phyloP scores from a whole-genome alignment of 2,329 filamentous ascomycete genomes.

The Polychaeton citri region DNA sequence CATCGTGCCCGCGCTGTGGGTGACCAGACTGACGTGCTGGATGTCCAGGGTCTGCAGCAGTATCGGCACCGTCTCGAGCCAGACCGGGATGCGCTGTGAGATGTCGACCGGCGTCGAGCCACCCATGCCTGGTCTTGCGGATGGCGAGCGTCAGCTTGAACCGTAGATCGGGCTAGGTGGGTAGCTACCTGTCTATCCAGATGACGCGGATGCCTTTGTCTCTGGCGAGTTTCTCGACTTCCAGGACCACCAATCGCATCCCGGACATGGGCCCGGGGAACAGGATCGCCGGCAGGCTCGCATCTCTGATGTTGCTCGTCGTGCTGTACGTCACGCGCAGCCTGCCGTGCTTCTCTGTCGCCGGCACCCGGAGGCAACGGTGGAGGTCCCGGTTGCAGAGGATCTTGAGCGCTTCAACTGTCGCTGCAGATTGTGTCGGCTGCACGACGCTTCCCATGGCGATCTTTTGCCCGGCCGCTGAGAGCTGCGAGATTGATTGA shows the following conservation, averaged over 20 bases:
- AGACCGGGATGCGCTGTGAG: conserved; percentile 23
- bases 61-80: conserved; percentile 28
- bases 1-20: conserved; percentile 30
- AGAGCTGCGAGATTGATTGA: too few relatives aligned
- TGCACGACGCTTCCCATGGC: too few relatives aligned
- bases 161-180: neutral
- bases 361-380: conserved; percentile 15
- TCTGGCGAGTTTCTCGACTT: conserved; percentile 18
- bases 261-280: conserved; percentile 29
- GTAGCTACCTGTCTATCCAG: conserved; percentile 24
- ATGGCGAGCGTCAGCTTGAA: neutral
- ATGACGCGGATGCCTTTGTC: conserved; percentile 24
- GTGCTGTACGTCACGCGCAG: conserved; percentile 19
- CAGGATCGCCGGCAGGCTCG: conserved; percentile 18
- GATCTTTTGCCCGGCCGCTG: too few relatives aligned
- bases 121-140: conserved; percentile 29
- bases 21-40: conserved; percentile 25
- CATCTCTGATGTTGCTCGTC: conserved; percentile 17
- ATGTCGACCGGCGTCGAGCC: conserved; percentile 27
- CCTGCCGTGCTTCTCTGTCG: conserved; percentile 9
- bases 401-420: too few relatives aligned
- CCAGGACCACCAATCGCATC: conserved; percentile 17
- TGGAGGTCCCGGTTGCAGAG: too few relatives aligned
- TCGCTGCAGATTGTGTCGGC: too few relatives aligned
- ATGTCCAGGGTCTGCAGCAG: conserved; percentile 25